Conservation (phyloP, 306 rosid species). For the Hippophae gyantsensis region DNA sequence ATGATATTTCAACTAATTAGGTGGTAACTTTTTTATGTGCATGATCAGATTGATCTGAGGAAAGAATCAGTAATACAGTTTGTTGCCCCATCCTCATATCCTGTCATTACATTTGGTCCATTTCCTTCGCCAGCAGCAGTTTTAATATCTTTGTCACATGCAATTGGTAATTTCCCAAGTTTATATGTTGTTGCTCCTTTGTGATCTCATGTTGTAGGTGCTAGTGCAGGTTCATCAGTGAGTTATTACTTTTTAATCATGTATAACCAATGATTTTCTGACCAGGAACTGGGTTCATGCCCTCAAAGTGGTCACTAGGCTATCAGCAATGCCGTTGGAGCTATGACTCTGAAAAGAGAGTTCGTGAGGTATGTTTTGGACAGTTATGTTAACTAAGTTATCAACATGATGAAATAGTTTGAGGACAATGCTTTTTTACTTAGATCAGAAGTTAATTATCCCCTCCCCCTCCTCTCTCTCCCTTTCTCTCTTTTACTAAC, state of each 20-base stretch:
- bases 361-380: slow-evolving; percentile 47
- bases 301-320: slow-evolving; percentile 92
- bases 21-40: slow-evolving; percentile 9
- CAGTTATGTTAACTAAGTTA: neutral
- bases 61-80: slow-evolving; percentile 57
- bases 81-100: slow-evolving; percentile 63
- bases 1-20: slow-evolving; percentile 14
- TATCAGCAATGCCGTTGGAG: slow-evolving; percentile 95
- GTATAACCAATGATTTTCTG: slow-evolving; percentile 10
- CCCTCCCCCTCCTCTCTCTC: neutral
- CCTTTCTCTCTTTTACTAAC: neutral
- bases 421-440: too few relatives aligned
- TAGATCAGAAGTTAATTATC: too few relatives aligned
- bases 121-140: slow-evolving; percentile 69
- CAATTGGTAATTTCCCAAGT: slow-evolving; percentile 53
- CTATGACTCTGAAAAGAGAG: slow-evolving; percentile 61
- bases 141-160: slow-evolving; percentile 65
- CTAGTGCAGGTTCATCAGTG: neutral
- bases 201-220: neutral
- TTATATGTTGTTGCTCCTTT: neutral
- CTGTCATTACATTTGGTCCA: slow-evolving; percentile 81
- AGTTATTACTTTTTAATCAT: neutral
- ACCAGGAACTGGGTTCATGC: slow-evolving; percentile 75
- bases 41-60: slow-evolving; percentile 74
- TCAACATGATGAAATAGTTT: neutral